A percentile compares a stretch with the other conserved stretches of the same genome.
Conservation (phyloP, 2,329 filamentous ascomycete species). For the Penicillium sp. region DNA sequence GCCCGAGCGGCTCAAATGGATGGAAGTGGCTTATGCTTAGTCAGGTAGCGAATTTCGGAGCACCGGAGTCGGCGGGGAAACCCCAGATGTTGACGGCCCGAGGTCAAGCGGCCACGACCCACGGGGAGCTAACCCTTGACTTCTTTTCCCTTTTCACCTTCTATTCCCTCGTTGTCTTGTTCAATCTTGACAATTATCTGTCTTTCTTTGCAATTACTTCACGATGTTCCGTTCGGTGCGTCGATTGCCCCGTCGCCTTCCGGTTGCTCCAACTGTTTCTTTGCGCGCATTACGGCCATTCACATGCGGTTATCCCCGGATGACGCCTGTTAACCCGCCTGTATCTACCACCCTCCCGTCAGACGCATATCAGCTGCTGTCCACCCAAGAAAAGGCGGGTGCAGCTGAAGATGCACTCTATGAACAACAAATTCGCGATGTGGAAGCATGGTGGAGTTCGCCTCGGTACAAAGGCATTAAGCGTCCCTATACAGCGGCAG, state of each 20-base stretch:
- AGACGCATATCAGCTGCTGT: slow-evolving; percentile 81
- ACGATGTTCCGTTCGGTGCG: slow-evolving; percentile 39
- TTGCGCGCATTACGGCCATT: slow-evolving; percentile 33
- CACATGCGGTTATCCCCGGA: slow-evolving; percentile 43
- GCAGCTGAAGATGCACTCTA: slow-evolving; percentile 80
- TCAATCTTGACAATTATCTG: background rate
- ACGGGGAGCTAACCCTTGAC: background rate
- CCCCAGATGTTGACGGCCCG: slow-evolving; percentile 11
- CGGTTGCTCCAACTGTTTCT: slow-evolving; percentile 20
- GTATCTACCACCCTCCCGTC: slow-evolving; percentile 60
- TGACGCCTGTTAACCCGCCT: slow-evolving; percentile 59
- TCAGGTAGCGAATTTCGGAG: slow-evolving; percentile 7
- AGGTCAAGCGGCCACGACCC: slow-evolving; percentile 2
- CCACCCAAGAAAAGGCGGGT: slow-evolving; percentile 72
- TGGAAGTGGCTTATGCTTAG: background rate
- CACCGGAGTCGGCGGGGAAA: slow-evolving; percentile 3
- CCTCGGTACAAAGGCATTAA: slow-evolving; percentile 85
- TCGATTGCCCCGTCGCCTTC: slow-evolving; percentile 35
- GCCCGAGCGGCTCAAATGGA: background rate
- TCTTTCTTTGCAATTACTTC: background rate
- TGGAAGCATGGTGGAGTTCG: slow-evolving; percentile 85
- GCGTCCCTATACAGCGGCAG: slow-evolving; percentile 82
- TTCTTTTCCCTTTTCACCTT: background rate
- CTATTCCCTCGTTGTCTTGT: background rate
- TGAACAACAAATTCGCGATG: slow-evolving; percentile 75